phyloP scores from a whole-genome alignment of 2,329 filamentous ascomycete species.

The Didymella lethalis region DNA sequence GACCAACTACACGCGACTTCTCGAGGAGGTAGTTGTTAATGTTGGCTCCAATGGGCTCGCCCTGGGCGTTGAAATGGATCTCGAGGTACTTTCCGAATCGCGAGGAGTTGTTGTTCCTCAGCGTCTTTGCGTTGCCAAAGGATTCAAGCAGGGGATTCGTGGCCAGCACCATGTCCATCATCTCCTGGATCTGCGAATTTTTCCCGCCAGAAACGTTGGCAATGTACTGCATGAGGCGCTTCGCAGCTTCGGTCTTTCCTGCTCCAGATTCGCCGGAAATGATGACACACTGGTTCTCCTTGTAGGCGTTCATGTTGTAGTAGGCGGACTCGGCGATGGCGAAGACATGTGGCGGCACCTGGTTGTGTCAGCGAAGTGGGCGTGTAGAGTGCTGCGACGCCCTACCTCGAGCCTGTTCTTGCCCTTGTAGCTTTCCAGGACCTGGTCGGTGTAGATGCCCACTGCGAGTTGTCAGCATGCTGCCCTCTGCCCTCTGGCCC shows the following conservation, averaged over 20 bases:
- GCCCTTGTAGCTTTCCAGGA: constrained; percentile 91
- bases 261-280: constrained; percentile 98
- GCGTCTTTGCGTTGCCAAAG: constrained; percentile 97
- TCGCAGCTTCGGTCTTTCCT: constrained; percentile 97
- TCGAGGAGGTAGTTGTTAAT: constrained; percentile 98
- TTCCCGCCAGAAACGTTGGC: constrained; percentile 90
- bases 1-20: constrained; percentile 92
- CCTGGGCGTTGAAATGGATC: constrained; percentile 90
- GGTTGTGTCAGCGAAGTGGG: constrained; percentile 25
- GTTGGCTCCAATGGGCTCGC: constrained; percentile 93
- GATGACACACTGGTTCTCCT: constrained; percentile 98
- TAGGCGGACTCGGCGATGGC: constrained; percentile 95
- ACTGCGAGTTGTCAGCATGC: constrained; percentile 61
- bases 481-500: neutral
- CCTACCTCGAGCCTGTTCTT: constrained; percentile 87
- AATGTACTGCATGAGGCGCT: constrained; percentile 99
- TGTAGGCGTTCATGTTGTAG: constrained; percentile 99
- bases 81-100: constrained; percentile 98
- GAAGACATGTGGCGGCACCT: constrained; percentile 92
- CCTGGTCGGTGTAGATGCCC: constrained; percentile 95
- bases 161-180: constrained; percentile 99
- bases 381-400: neutral
- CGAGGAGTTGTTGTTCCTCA: constrained; percentile 98
- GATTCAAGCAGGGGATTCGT: constrained; percentile 97
- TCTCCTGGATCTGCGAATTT: constrained; percentile 89